Conservation (phyloP, 176 grass and related monocot genomes). For the Lolium rigidum region DNA sequence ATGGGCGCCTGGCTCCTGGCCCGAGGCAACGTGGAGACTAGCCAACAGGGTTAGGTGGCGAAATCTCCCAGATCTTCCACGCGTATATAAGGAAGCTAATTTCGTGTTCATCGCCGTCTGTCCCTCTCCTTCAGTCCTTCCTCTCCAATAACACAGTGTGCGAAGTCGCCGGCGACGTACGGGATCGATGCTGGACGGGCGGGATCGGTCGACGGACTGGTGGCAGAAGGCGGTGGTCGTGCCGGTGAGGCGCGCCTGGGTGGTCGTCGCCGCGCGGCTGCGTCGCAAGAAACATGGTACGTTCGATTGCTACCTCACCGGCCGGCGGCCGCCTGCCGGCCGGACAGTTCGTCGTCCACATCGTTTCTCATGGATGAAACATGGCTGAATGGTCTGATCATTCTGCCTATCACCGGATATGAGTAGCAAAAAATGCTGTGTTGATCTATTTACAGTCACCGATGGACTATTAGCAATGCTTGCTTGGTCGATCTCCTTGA, state of each 20-base stretch:
- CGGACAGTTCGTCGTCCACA: too few relatives aligned
- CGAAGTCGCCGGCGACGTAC: not conserved
- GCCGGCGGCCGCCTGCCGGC: not conserved
- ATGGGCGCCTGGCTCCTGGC: constrained; percentile 41
- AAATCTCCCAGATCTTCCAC: not conserved
- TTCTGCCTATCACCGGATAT: not conserved
- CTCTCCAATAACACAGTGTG: not conserved
- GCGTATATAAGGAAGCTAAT: not conserved
- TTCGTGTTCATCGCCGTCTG: not conserved
- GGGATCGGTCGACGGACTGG: constrained; percentile 56
- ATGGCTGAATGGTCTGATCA: not conserved
- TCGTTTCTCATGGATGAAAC: not conserved
- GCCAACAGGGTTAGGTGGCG: constrained; percentile 37
- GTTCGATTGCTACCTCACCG: not conserved
- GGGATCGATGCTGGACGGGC: not conserved
- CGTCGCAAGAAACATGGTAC: constrained; percentile 51
- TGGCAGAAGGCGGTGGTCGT: constrained; percentile 55
- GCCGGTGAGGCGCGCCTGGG: constrained; percentile 61
- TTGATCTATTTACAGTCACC: not conserved
- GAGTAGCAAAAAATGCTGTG: not conserved
- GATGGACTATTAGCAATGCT: not conserved
- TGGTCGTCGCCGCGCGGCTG: constrained; percentile 48
- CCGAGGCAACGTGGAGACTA: constrained; percentile 55
- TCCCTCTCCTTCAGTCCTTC: not conserved
- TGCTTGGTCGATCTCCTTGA: not conserved